Conservation (phyloP, 148 eudicot species). For the Cornus controversa region DNA sequence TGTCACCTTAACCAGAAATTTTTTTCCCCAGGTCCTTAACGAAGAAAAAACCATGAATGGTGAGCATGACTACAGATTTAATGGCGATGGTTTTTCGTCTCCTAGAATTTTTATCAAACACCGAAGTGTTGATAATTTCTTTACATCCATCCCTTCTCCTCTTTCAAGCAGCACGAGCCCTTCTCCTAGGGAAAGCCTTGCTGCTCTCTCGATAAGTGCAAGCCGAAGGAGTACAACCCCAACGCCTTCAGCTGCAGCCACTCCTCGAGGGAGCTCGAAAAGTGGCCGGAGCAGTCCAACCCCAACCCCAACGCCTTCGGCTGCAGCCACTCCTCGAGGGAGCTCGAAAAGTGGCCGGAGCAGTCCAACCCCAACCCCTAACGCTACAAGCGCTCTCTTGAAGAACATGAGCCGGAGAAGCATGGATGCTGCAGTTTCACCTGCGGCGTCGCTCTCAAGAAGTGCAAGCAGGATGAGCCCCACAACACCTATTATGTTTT, state of each 20-base stretch:
- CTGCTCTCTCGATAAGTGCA: slow-evolving; percentile 9
- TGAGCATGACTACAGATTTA: background rate
- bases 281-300: slow-evolving; percentile 9
- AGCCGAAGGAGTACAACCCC: background rate
- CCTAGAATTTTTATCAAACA: slow-evolving; percentile 3
- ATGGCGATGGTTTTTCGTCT: background rate
- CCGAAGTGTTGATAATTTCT: background rate
- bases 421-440: background rate
- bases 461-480: slow-evolving; percentile 17
- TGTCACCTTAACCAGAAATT: too few species aligned
- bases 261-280: background rate
- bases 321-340: background rate
- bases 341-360: slow-evolving; percentile 13
- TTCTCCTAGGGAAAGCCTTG: background rate
- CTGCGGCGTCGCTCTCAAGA: background rate
- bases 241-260: too few species aligned
- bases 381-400: background rate
- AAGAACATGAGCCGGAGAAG: slow-evolving; percentile 24
- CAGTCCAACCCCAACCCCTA: background rate
- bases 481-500: slow-evolving; percentile 30
- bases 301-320: background rate
- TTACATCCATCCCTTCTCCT: background rate
- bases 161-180: background rate
- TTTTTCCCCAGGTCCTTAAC: background rate
- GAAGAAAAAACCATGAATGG: background rate